Evolutionary conservation across 495 filamentous ascomycete species (phyloP).

Genomic region (Filosporella fistucella): DNA sequence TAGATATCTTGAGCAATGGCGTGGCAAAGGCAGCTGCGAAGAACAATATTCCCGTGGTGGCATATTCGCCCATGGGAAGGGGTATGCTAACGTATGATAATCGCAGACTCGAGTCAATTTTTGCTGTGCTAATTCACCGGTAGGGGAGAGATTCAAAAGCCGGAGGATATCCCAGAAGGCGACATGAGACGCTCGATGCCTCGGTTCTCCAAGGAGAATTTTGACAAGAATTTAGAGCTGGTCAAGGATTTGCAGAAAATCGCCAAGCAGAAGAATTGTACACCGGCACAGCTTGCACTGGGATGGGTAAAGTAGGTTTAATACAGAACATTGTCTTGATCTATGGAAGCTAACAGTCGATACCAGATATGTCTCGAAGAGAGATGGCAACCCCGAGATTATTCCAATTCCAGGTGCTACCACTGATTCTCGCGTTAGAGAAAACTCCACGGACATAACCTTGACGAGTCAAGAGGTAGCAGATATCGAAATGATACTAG

Average conservation of each 20-base stretch:
- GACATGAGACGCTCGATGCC: slow-evolving; percentile 52
- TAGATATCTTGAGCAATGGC: slow-evolving; percentile 68
- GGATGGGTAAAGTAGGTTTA: slow-evolving; percentile 45
- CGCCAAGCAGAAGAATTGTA: slow-evolving; percentile 65
- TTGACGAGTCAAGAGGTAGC: slow-evolving; percentile 43
- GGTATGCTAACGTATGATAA: too few relatives aligned
- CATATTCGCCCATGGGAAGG: slow-evolving; percentile 33
- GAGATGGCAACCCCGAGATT: slow-evolving; percentile 61
- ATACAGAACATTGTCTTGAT: too few relatives aligned
- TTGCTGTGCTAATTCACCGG: too few relatives aligned
- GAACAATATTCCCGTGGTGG: slow-evolving; percentile 67
- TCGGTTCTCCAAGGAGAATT: slow-evolving; percentile 65
- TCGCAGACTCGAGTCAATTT: too few relatives aligned
- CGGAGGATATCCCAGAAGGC: slow-evolving; percentile 55
- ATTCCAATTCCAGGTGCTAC: slow-evolving; percentile 82
- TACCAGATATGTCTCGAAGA: too few relatives aligned
- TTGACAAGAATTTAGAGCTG: slow-evolving; percentile 69
- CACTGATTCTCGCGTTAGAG: slow-evolving; percentile 36
- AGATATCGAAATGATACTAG: slow-evolving; percentile 43
- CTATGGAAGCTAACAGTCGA: too few relatives aligned
- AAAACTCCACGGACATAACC: slow-evolving; percentile 43
- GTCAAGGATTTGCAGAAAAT: slow-evolving; percentile 60
- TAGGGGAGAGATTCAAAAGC: slow-evolving; percentile 56
- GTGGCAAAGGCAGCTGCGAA: slow-evolving; percentile 68
- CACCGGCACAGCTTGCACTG: slow-evolving; percentile 72